Evolutionary conservation across 306 rosid genomes (phyloP).

Genomic region (Clitoria ternatea): DNA sequence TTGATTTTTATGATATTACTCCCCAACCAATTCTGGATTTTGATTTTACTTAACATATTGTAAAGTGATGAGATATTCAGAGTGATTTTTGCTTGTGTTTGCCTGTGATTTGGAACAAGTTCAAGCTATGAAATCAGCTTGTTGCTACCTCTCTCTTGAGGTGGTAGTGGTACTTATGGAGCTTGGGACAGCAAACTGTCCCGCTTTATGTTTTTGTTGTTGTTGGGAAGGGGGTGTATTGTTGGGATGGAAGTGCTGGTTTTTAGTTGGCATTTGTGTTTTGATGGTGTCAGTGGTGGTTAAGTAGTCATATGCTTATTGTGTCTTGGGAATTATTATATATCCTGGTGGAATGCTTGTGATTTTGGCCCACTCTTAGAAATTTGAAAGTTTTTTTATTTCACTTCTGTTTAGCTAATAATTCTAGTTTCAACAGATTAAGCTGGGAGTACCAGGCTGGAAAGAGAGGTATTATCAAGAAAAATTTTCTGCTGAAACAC

Average conservation of each 20-base stretch:
- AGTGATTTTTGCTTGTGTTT: neutral
- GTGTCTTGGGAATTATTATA: neutral
- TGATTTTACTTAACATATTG: no score
- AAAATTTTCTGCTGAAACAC: constrained; percentile 70
- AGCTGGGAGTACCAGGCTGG: constrained; percentile 93
- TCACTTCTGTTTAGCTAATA: neutral
- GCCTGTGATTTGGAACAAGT: neutral
- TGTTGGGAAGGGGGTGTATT: neutral
- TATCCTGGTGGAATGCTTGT: neutral
- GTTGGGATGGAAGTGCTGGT: neutral
- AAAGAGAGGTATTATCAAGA: constrained; percentile 95
- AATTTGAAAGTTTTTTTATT: neutral
- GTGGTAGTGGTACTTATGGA: neutral
- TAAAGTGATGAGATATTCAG: neutral
- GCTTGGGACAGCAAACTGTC: neutral
- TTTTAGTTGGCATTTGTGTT: neutral
- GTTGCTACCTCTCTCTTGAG: neutral
- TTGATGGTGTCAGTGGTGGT: no score
- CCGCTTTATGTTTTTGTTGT: no score
- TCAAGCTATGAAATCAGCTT: neutral
- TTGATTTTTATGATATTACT: no score
- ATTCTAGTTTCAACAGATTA: constrained; percentile 45
- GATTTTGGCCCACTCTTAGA: neutral
- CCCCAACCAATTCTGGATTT: no score
- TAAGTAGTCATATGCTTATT: no score